Percentiles rank a stretch among this genome's conserved stretches.
phyloP scores from a whole-genome alignment of 208 protist genomes.

The Vickermania ingenoplastis region DNA sequence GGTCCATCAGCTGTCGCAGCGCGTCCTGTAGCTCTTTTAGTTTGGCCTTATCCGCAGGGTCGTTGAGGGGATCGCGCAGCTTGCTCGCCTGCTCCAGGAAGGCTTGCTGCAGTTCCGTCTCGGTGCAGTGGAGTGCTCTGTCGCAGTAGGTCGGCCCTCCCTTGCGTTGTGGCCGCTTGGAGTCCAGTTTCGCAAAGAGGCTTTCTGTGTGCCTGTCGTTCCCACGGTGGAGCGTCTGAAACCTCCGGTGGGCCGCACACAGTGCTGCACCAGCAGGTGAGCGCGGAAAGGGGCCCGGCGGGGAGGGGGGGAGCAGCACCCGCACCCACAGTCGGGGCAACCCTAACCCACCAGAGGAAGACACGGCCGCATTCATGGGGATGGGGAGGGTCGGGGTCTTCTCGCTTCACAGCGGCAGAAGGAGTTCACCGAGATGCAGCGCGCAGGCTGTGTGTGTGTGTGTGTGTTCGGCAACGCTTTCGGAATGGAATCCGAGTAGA shows the following conservation, averaged over 20 bases:
- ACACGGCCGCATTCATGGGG: no score
- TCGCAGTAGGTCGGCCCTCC: slow-evolving; percentile 22
- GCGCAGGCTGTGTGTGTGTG: no score
- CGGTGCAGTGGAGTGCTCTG: slow-evolving; percentile 34
- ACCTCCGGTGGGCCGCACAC: not conserved
- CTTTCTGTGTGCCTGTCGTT: slow-evolving; percentile 47
- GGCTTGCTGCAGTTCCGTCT: slow-evolving; percentile 41
- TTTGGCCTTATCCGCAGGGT: slow-evolving; percentile 26
- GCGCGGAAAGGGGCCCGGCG: no score
- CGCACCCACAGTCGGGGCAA: not conserved
- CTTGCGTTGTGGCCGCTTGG: not conserved
- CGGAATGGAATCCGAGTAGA: no score
- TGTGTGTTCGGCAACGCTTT: no score
- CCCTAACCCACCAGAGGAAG: slow-evolving; percentile 1
- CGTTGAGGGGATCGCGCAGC: slow-evolving; percentile 40
- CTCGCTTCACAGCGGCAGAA: no score
- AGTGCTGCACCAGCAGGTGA: no score
- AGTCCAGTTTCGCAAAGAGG: slow-evolving; percentile 59
- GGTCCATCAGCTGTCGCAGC: slow-evolving; percentile 41
- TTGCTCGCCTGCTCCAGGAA: slow-evolving; percentile 52
- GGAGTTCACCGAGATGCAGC: no score
- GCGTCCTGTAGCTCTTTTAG: slow-evolving; percentile 44
- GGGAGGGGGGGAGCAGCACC: not conserved
- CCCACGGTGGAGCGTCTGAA: slow-evolving; percentile 36
- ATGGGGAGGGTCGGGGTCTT: no score